phyloP scores from a whole-genome alignment of 2,329 filamentous ascomycete species.

The Trichoderma koningiopsis region DNA sequence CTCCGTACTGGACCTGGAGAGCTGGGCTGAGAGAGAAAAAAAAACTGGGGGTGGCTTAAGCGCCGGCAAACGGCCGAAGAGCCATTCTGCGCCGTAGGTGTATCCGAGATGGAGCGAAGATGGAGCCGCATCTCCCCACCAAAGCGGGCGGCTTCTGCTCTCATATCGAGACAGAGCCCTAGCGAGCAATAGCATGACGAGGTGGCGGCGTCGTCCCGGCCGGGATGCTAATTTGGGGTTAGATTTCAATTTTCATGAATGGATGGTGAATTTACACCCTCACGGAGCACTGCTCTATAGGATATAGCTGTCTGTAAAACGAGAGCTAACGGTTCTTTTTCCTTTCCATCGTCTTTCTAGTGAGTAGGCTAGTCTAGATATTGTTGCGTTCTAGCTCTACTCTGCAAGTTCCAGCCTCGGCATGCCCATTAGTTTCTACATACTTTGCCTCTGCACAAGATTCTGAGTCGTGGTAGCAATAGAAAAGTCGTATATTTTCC shows the following conservation, averaged over 20 bases:
- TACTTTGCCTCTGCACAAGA: neutral
- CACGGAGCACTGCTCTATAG: neutral
- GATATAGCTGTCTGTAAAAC: slow-evolving; percentile 1
- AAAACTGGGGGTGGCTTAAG: slow-evolving; percentile 29
- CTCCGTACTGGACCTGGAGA: neutral
- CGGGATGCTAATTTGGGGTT: slow-evolving; percentile 12
- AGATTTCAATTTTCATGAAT: neutral
- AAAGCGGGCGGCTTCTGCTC: slow-evolving; percentile 8
- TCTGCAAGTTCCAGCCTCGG: neutral
- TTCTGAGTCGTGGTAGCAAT: neutral
- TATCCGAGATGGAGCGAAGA: slow-evolving; percentile 4
- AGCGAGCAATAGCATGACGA: neutral
- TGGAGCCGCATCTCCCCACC: slow-evolving; percentile 17
- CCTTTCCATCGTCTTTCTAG: neutral
- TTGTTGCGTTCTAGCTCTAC: neutral
- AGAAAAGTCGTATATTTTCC: neutral
- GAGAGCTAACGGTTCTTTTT: neutral
- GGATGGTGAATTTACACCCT: neutral
- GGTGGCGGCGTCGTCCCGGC: slow-evolving; percentile 15
- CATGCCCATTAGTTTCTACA: neutral
- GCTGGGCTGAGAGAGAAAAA: slow-evolving; percentile 2
- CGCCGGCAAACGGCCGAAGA: slow-evolving; percentile 39
- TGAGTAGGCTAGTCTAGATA: neutral
- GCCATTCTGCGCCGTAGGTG: slow-evolving; percentile 1
- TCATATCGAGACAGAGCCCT: slow-evolving; percentile 5